A percentile compares a stretch with the other conserved stretches of the same genome.
Evolutionary conservation across 257 asterid genomes (phyloP).

Genomic region (Prunella vulgaris): DNA sequence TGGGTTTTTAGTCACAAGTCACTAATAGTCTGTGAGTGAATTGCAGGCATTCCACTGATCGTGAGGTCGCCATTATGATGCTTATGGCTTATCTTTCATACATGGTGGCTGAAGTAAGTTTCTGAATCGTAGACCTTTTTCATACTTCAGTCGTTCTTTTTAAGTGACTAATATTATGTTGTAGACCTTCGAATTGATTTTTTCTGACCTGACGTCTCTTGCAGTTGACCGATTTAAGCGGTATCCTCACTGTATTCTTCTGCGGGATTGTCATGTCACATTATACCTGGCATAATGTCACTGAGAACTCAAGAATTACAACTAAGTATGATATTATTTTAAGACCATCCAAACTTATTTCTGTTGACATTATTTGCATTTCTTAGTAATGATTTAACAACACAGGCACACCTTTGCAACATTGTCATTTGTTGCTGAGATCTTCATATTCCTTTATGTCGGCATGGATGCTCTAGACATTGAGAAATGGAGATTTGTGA

Average conservation of each 20-base stretch:
- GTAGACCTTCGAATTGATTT: slow-evolving; percentile 14
- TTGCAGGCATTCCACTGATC: slow-evolving; percentile 95
- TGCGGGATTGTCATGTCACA: slow-evolving; percentile 99
- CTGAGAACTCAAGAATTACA: slow-evolving; percentile 92
- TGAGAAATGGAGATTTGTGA: slow-evolving; percentile 84
- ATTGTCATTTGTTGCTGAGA: slow-evolving; percentile 85
- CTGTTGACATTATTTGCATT: slow-evolving; percentile 7
- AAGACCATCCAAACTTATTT: neutral
- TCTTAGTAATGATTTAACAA: slow-evolving; percentile 23
- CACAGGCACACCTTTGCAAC: slow-evolving; percentile 94
- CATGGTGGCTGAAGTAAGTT: slow-evolving; percentile 93
- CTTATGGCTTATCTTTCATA: slow-evolving; percentile 97
- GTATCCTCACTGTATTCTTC: slow-evolving; percentile 98
- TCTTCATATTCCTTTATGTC: slow-evolving; percentile 88
- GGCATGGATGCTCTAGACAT: slow-evolving; percentile 99
- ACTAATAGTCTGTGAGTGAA: slow-evolving; percentile 15
- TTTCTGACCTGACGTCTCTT: slow-evolving; percentile 24
- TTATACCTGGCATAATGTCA: slow-evolving; percentile 99
- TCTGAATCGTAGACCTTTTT: neutral
- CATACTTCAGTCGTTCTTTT: slow-evolving; percentile 3
- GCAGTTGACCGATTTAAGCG: slow-evolving; percentile 84
- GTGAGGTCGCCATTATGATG: slow-evolving; percentile 97
- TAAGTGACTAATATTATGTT: slow-evolving; percentile 6
- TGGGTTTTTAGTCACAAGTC: slow-evolving; percentile 1
- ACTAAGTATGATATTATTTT: slow-evolving; percentile 60